Evolutionary conservation across 2,329 filamentous ascomycete species (phyloP).

Genomic region (Trichoderma sp.): DNA sequence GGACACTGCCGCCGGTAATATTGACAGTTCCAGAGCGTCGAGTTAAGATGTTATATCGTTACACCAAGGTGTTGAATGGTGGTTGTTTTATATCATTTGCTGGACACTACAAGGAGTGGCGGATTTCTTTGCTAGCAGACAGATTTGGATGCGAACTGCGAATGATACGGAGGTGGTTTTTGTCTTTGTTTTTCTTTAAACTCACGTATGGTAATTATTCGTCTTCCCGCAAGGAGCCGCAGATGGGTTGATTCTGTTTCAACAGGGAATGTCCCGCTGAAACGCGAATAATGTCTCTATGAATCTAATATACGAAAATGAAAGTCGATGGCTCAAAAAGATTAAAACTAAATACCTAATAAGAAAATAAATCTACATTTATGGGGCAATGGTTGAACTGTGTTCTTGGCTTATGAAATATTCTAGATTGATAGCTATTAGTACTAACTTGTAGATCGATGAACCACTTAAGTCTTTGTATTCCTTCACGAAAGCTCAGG

Average conservation of each 20-base stretch:
- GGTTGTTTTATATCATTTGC: slow-evolving; percentile 25
- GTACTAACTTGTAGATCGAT: too few relatives aligned
- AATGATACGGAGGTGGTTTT: slow-evolving; percentile 9
- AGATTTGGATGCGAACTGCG: slow-evolving; percentile 20
- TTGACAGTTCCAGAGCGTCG: slow-evolving; percentile 22
- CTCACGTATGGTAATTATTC: neutral
- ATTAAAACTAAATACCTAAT: neutral
- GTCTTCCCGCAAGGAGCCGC: neutral
- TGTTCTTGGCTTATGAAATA: neutral
- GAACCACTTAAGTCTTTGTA: neutral
- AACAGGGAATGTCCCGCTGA: neutral
- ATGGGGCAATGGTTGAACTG: neutral
- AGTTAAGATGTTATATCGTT: slow-evolving; percentile 11
- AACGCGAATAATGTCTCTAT: slow-evolving; percentile 1
- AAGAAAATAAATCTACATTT: neutral
- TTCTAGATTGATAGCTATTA: neutral
- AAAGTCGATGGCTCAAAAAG: neutral
- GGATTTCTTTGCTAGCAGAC: slow-evolving; percentile 7
- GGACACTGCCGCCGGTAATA: neutral
- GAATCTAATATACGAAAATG: neutral
- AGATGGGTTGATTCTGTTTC: neutral
- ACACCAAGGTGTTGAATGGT: neutral
- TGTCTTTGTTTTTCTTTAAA: neutral
- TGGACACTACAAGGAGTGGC: slow-evolving; percentile 21
- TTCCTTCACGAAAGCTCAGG: neutral